Evolutionary conservation across 2,329 filamentous ascomycete species (phyloP), one percentile per base, ranked within the genome.

Genomic region (Arthrobotrys conoides): DNA sequence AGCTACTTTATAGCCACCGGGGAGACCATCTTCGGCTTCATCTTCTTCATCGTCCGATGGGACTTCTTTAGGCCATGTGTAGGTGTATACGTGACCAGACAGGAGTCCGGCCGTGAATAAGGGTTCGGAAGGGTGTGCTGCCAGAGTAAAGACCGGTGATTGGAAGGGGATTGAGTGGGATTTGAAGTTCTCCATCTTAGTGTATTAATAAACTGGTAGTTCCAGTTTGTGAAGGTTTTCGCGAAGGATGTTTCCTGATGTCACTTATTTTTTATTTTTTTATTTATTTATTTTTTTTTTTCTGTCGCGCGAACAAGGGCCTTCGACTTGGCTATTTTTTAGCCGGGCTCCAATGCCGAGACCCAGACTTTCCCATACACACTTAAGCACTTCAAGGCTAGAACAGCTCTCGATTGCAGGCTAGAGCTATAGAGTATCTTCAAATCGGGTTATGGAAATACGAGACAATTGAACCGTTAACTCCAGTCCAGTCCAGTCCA

Each of bases 111-210:
- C 92, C 0, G 94, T 92, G 79, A 99, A 87, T 64, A 99, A 86
- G 14, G 95, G 93, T 83, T 94, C 90, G 0, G 88, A 89, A 0
- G 96, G 94, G 84, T 99, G 96, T 20, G 97, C 87, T 12, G 91
- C 92, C 84, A 97, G 94, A 0, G 93, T 86, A 86, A 99, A 98
- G 82, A 99, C 88, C 83, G 98, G 96, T 72, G 92, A 89, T 73
- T 89, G 89, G 57, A 98, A 90, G 80, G 94, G 94, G 55, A 98
- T 89, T 27, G 92, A 93, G 87, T 80, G 75, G 12, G 80, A 79
- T 48, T 71, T 72, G 61, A 78, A 78, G 63, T 24, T 38, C 12
- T 72, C 75, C 75, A 78, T 78, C 16, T 53, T 53, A n/a, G n/a
- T n/a, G n/a, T n/a, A n/a, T n/a, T n/a, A n/a, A n/a, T n/a, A n/a